Evolutionary conservation across 1,139 yeast species (phyloP).

Genomic region (Lodderomyces pseudojiufengensis): DNA sequence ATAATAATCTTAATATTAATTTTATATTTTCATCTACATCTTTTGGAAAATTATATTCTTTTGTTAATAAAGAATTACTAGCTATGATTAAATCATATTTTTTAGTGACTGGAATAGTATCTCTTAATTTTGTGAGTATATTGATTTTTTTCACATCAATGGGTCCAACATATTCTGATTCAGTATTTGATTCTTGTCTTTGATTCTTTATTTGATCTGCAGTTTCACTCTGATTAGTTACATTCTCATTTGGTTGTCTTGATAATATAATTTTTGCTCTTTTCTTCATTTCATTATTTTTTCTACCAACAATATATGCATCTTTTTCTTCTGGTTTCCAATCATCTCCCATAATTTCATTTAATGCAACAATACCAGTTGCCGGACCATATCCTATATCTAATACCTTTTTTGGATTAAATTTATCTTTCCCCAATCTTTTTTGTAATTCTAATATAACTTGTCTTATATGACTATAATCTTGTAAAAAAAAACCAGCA

Average conservation of each 20-base stretch:
- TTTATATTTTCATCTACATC: conserved; percentile 72
- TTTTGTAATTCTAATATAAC: conserved; percentile 65
- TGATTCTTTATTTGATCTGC: conserved; percentile 16
- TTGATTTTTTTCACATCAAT: conserved; percentile 55
- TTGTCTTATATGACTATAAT: conserved; percentile 69
- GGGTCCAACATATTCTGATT: conserved; percentile 42
- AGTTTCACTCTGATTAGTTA: conserved; percentile 6
- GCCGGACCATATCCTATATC: conserved; percentile 93
- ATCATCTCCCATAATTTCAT: conserved; percentile 68
- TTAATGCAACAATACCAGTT: conserved; percentile 84
- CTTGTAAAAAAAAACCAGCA: conserved; percentile 80
- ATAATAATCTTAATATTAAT: conserved; percentile 54
- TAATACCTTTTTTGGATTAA: conserved; percentile 63
- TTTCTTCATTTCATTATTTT: conserved; percentile 61
- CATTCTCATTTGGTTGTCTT: conserved; percentile 59
- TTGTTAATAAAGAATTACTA: conserved; percentile 69
- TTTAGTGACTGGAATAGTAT: conserved; percentile 44
- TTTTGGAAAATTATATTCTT: conserved; percentile 59
- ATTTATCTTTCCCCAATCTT: conserved; percentile 44
- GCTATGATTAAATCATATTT: conserved; percentile 81
- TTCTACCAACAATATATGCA: conserved; percentile 69
- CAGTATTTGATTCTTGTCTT: conserved; percentile 15
- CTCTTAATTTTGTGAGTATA: conserved; percentile 51
- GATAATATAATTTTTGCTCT: conserved; percentile 75
- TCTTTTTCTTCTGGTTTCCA: conserved; percentile 65